Evolutionary conservation across 805 yeast genomes (phyloP).

Genomic region (Starmerella potacharoeniae): DNA sequence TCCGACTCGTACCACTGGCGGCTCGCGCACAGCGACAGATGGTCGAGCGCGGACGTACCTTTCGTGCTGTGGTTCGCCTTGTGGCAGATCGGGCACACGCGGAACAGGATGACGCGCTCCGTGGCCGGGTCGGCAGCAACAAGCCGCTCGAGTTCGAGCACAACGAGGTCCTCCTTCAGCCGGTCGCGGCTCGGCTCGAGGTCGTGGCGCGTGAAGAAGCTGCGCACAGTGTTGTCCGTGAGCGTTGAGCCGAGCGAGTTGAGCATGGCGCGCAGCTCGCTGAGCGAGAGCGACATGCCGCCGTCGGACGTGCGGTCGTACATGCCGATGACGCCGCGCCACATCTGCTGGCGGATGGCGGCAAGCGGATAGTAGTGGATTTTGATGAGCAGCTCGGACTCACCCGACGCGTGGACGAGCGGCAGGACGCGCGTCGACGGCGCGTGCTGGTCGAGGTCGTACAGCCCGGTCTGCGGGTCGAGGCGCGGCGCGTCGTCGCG

Average conservation of each 20-base stretch:
- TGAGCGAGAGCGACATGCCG: constrained; percentile 37
- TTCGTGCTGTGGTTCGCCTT: constrained; percentile 36
- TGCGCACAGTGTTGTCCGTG: constrained; percentile 24
- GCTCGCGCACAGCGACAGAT: constrained; percentile 75
- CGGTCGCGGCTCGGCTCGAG: constrained; percentile 30
- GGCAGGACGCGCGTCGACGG: constrained; percentile 16
- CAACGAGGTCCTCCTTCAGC: constrained; percentile 45
- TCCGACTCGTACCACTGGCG: constrained; percentile 60
- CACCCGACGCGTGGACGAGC: constrained; percentile 18
- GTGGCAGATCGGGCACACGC: constrained; percentile 72
- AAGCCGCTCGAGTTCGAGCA: constrained; percentile 38
- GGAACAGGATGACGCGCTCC: constrained; percentile 43
- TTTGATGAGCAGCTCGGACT: constrained; percentile 40
- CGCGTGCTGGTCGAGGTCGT: constrained; percentile 20
- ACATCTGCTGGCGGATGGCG: constrained; percentile 52
- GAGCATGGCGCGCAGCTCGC: constrained; percentile 54
- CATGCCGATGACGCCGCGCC: constrained; percentile 51
- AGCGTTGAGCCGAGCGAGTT: constrained; percentile 51
- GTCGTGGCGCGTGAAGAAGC: constrained; percentile 26
- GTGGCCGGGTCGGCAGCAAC: constrained; percentile 20
- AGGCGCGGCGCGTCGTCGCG: constrained; percentile 26
- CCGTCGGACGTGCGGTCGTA: constrained; percentile 35
- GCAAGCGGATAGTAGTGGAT: constrained; percentile 59
- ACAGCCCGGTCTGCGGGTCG: constrained; percentile 30
- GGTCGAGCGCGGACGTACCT: constrained; percentile 40